phyloP scores from a whole-genome alignment of 352 stramenopile genomes.

The Phytophthora fragariae region DNA sequence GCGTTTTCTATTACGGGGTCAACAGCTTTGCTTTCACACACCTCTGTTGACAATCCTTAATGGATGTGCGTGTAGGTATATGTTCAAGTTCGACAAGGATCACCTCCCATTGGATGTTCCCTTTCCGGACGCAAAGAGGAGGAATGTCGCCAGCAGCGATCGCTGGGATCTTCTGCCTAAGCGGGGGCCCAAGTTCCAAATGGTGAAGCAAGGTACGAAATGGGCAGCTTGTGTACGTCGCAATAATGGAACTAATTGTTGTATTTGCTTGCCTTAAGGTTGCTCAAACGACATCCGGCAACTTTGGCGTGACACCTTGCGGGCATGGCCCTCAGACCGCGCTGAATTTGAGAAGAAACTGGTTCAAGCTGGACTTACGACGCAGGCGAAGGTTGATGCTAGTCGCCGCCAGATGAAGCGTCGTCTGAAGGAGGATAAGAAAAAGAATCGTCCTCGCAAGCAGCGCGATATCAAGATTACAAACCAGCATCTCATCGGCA shows the following conservation, averaged over 20 bases:
- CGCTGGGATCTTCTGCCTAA: constrained; percentile 79
- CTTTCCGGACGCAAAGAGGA: constrained; percentile 75
- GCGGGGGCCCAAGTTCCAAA: constrained; percentile 74
- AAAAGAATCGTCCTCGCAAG: constrained; percentile 81
- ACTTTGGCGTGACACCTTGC: constrained; percentile 82
- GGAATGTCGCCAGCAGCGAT: constrained; percentile 68
- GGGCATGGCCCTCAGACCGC: constrained; percentile 75
- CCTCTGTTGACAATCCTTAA: background rate
- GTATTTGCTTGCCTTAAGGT: constrained; percentile 36
- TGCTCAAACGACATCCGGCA: constrained; percentile 89
- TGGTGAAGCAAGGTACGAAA: constrained; percentile 77
- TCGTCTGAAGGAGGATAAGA: constrained; percentile 85
- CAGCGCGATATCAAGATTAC: constrained; percentile 91
- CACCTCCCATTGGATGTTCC: constrained; percentile 81
- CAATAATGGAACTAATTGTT: constrained; percentile 7
- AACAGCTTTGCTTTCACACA: constrained; percentile 2
- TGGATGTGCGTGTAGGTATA: constrained; percentile 49
- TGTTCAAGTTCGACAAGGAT: constrained; percentile 89
- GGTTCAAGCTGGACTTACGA: constrained; percentile 83
- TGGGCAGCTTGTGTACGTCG: background rate
- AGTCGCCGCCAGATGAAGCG: constrained; percentile 81
- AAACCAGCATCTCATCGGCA: constrained; percentile 90
- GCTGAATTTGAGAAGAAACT: constrained; percentile 83
- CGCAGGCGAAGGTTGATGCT: constrained; percentile 84
- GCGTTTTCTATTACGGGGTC: constrained; percentile 1